Base-by-base conservation (phyloP, 257 asterid species). In the Marsdenia floribunda region DNA sequence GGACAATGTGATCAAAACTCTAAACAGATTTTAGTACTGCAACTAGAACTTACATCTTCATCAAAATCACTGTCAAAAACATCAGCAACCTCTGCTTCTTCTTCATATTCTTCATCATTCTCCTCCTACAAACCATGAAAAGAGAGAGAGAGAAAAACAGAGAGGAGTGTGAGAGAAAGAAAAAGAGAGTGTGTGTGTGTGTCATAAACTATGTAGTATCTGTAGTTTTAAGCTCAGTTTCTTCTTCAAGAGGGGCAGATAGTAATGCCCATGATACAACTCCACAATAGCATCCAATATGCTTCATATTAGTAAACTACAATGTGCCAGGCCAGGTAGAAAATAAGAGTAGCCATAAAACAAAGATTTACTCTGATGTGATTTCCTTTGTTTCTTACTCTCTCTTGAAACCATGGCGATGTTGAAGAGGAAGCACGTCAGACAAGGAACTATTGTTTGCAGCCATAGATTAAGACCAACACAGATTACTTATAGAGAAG, bases 41-140 rank as follows among this genome's bases (percentile, higher is more conserved):
- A 22, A 49, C 33, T 26, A 15, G 26, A 66, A 83, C 99, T 92
- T 84, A 94, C 99, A 76, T 92, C 97, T 82, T 88, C 95, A 75
- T 94, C 99, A 84, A 94, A 94, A 87, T 94, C 99, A 47, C 99
- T 94, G 74, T 94, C 99, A 76, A 88, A 94, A 79, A 92, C 90
- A 82, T 94, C 99, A 70, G 80, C 97, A 78, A 71, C 91, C 79
- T 92, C 98, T 33, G 83, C 88, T 81, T 92, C 99, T 74, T 83
- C 92, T 81, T 88, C 90, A 70, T 94, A 94, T 78, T 92, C 97
- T 5, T 58, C 78, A 72, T 94, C 98, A 78, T 82, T 52, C 81
- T 84, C 99, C 35, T 94, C 99, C 99, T 94, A 33, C 24, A 54
- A 44, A 10, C 49, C 8, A 52, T 4, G 58, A 46, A 49, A 19